Conservation (phyloP, 129 eudicot genomes). For the Erigeron canadensis region DNA sequence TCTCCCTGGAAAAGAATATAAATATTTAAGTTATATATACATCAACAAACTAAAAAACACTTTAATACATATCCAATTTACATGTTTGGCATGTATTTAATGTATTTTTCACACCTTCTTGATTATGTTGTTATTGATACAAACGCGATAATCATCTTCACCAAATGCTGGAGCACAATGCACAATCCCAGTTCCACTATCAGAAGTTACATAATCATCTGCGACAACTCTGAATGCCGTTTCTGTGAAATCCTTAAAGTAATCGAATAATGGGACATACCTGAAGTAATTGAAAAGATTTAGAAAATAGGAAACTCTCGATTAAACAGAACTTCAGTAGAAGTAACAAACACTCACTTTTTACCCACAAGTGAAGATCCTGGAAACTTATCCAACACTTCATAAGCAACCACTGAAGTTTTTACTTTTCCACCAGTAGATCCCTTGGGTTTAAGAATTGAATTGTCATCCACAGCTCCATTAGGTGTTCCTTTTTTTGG, state of each 20-base stretch:
- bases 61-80: neutral
- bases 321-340: neutral
- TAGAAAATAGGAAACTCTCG: neutral
- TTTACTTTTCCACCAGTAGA: constrained; percentile 38
- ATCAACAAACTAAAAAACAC: neutral
- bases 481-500: constrained; percentile 51
- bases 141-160: constrained; percentile 91
- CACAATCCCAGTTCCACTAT: constrained; percentile 84
- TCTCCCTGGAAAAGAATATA: constrained; percentile 49
- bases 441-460: constrained; percentile 25
- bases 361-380: constrained; percentile 79
- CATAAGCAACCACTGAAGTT: constrained; percentile 43
- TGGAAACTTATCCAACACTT: constrained; percentile 49
- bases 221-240: constrained; percentile 30
- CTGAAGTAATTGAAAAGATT: constrained; percentile 37
- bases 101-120: constrained; percentile 37
- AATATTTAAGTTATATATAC: neutral
- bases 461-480: constrained; percentile 43
- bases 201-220: constrained; percentile 60
- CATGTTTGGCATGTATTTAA: neutral
- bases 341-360: constrained; percentile 41
- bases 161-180: constrained; percentile 95
- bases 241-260: constrained; percentile 17
- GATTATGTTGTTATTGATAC: constrained; percentile 62
- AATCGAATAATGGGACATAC: constrained; percentile 37